A percentile compares a stretch with the other conserved stretches of the same genome.
Evolutionary conservation across 2,329 filamentous ascomycete genomes (phyloP).

Genomic region (Endoconidiophora laricicola): DNA sequence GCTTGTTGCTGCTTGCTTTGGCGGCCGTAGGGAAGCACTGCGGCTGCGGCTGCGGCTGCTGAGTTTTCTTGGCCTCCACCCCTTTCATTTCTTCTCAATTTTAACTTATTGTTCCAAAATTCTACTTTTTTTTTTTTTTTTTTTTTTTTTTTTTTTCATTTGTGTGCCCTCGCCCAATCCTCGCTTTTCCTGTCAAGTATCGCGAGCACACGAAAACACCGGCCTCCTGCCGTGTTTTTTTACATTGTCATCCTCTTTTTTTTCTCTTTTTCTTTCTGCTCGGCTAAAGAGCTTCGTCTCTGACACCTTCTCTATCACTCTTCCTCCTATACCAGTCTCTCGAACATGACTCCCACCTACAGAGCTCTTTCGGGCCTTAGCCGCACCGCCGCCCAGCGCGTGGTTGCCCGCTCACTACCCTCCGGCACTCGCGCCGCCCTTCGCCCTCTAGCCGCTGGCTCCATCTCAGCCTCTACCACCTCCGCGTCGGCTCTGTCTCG

Average conservation of each 20-base stretch:
- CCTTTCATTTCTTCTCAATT: no score
- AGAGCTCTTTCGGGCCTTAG: conserved; percentile 24
- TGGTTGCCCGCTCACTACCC: conserved; percentile 11
- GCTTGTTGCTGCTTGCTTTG: no score
- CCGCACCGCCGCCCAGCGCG: conserved; percentile 14
- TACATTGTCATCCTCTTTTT: conserved; percentile 5
- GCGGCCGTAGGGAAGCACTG: no score
- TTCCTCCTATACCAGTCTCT: conserved; percentile 2
- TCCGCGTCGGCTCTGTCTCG: conserved; percentile 16
- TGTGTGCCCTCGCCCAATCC: conserved; percentile 8
- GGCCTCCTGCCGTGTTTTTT: conserved; percentile 1
- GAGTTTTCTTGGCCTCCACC: no score
- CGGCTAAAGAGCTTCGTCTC: conserved; percentile 12
- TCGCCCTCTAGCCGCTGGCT: conserved; percentile 18
- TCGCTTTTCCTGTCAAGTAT: background rate
- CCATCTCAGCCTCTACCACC: conserved; percentile 18
- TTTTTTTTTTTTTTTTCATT: conserved; percentile 6
- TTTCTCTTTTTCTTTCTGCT: conserved; percentile 5
- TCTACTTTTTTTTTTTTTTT: conserved; percentile 4
- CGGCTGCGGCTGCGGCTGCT: no score
- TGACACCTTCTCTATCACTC: background rate
- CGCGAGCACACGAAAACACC: conserved; percentile 1
- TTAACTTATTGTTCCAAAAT: background rate
- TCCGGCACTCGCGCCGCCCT: conserved; percentile 12
- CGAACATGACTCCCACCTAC: conserved; percentile 27